phyloP scores from a whole-genome alignment of 371 early-diverging fungal genomes.

The Haplosporangium sp. region DNA sequence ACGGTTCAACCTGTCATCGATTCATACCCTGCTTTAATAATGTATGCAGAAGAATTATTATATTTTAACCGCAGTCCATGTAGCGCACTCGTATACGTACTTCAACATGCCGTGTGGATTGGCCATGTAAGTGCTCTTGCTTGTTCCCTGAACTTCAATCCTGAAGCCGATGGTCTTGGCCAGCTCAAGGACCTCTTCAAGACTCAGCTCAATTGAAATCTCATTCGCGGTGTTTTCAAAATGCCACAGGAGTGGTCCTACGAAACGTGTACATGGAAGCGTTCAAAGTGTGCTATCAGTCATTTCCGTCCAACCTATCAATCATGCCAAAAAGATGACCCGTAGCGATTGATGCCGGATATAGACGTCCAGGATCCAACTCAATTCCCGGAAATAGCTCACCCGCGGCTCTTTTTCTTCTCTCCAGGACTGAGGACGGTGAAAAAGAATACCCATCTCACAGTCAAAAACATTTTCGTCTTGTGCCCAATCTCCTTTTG shows the following conservation, averaged over 20 bases:
- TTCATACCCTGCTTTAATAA: too few species aligned
- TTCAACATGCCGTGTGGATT: conserved; percentile 86
- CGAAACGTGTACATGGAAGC: not conserved
- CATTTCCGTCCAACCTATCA: not conserved
- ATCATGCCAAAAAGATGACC: conserved; percentile 6
- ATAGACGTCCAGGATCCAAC: conserved; percentile 20
- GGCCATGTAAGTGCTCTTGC: conserved; percentile 76
- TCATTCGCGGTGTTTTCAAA: conserved; percentile 86
- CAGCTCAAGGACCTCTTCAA: conserved; percentile 83
- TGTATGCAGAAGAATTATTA: conserved; percentile 8
- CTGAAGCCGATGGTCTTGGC: conserved; percentile 78
- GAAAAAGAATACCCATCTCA: conserved; percentile 5
- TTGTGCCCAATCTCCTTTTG: too few species aligned
- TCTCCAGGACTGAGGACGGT: not conserved
- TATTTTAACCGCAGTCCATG: conserved; percentile 67
- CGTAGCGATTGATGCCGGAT: conserved; percentile 3
- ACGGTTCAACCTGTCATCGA: too few species aligned
- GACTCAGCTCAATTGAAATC: conserved; percentile 85
- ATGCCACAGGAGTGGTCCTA: conserved; percentile 93
- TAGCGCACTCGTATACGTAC: conserved; percentile 80
- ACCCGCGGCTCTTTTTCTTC: too few species aligned
- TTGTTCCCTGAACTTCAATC: conserved; percentile 70
- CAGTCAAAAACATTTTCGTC: too few species aligned
- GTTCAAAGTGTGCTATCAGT: not conserved
- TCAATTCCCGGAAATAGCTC: conserved; percentile 30